Percentiles rank a stretch among this genome's conserved stretches.
Conservation (phyloP, 1,139 yeast genomes). For the Kodamaea ohmeri region DNA sequence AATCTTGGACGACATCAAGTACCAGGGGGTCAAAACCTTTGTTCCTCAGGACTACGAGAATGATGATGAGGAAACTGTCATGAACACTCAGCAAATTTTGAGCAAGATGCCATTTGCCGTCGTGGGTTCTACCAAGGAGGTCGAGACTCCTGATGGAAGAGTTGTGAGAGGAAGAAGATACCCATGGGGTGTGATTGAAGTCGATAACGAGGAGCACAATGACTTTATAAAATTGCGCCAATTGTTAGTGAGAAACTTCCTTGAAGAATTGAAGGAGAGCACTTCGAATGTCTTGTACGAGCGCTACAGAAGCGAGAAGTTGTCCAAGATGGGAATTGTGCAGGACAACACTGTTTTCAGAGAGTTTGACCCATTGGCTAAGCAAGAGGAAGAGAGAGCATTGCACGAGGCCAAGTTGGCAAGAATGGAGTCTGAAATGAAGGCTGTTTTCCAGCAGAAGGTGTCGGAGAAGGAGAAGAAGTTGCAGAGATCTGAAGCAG, state of each 20-base stretch:
- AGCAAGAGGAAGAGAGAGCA: slow-evolving; percentile 91
- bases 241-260: slow-evolving; percentile 80
- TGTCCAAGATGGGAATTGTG: slow-evolving; percentile 77
- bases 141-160: slow-evolving; percentile 73
- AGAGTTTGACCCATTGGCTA: slow-evolving; percentile 89
- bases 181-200: slow-evolving; percentile 98
- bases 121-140: slow-evolving; percentile 82
- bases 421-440: slow-evolving; percentile 96
- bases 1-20: slow-evolving; percentile 71
- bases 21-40: slow-evolving; percentile 76
- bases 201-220: slow-evolving; percentile 91
- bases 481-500: slow-evolving; percentile 95
- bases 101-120: slow-evolving; percentile 87
- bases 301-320: slow-evolving; percentile 82
- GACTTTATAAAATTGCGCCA: slow-evolving; percentile 92
- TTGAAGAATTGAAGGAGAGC: slow-evolving; percentile 91
- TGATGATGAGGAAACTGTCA: slow-evolving; percentile 82
- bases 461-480: slow-evolving; percentile 96
- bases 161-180: slow-evolving; percentile 87
- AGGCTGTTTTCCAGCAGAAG: slow-evolving; percentile 93
- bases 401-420: slow-evolving; percentile 92
- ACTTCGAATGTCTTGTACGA: slow-evolving; percentile 80
- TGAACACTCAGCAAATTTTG: slow-evolving; percentile 65
- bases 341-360: slow-evolving; percentile 91
- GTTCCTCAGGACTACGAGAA: slow-evolving; percentile 74